Conservation (phyloP, 768 basidiomycete genomes). For the Pisolithus sp. region DNA sequence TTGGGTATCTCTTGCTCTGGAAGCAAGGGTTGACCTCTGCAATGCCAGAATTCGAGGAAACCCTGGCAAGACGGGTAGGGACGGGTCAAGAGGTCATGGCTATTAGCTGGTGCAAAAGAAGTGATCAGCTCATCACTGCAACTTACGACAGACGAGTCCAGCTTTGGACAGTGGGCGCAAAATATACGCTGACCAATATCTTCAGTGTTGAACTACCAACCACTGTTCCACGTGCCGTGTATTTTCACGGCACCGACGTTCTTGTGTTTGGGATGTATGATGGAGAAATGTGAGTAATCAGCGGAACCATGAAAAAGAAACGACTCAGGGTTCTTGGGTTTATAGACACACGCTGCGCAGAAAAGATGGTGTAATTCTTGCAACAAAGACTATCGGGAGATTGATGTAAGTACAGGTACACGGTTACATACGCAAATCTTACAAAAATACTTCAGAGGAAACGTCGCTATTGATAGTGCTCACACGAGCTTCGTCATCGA, state of each 20-base stretch:
- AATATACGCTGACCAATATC: background rate
- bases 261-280: conserved; percentile 3
- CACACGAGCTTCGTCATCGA: no score
- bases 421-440: no score
- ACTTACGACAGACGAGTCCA: background rate
- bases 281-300: conserved; percentile 1
- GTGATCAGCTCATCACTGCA: background rate
- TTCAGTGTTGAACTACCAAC: background rate
- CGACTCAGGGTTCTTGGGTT: background rate
- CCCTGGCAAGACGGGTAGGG: background rate
- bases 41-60: conserved; percentile 1
- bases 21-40: background rate
- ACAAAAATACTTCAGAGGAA: no score
- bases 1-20: no score
- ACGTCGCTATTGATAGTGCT: no score
- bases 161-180: background rate
- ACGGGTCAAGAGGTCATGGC: conserved; percentile 6
- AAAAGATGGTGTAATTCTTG: no score
- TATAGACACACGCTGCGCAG: no score
- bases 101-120: background rate
- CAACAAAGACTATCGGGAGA: no score
- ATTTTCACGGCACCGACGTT: background rate
- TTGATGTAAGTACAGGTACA: no score
- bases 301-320: background rate
- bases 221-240: background rate